Conservation (phyloP, 2,329 filamentous ascomycete genomes). For the Ophiostoma sp. region DNA sequence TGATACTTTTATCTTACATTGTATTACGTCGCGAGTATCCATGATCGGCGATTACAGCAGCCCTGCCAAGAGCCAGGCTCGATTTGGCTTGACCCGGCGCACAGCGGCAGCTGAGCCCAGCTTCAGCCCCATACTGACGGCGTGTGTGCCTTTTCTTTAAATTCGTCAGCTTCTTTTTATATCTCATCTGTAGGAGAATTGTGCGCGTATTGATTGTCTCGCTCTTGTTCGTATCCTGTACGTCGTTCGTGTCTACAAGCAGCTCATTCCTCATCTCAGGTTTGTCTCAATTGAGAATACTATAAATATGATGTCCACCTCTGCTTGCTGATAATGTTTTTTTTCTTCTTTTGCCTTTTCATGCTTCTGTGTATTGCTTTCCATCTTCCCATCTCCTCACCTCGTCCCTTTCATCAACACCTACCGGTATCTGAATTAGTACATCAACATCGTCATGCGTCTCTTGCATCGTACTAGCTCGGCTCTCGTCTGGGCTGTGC, state of each 20-base stretch:
- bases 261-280: too few species aligned
- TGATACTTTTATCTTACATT: background rate
- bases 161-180: too few species aligned
- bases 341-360: background rate
- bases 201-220: too few species aligned
- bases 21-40: background rate
- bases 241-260: too few species aligned
- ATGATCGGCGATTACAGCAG: background rate
- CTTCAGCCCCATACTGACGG: background rate
- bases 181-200: too few species aligned
- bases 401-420: background rate
- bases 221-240: too few species aligned
- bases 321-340: background rate
- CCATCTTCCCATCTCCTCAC: background rate
- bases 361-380: background rate
- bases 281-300: too few species aligned
- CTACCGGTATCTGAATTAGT: background rate
- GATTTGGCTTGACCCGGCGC: background rate
- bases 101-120: background rate
- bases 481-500: slow-evolving; percentile 13
- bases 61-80: background rate
- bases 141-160: background rate
- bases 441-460: background rate
- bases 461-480: background rate
- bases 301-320: background rate